phyloP scores from a whole-genome alignment of 345 rosid species.

The Geranium brycei region DNA sequence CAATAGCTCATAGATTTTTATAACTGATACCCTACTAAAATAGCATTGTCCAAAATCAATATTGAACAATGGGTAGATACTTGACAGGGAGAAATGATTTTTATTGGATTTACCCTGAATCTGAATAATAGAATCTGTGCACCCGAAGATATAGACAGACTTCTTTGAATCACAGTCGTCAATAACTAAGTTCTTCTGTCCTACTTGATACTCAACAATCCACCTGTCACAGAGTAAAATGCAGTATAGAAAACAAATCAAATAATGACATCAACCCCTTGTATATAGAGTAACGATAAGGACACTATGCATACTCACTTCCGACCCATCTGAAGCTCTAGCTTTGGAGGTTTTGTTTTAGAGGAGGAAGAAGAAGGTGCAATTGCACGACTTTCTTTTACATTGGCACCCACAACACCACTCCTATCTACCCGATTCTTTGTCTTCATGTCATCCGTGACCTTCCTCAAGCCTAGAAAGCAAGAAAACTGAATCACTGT shows the following conservation, averaged over 20 bases:
- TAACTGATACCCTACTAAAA: neutral
- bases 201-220: slow-evolving; percentile 94
- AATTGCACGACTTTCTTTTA: slow-evolving; percentile 37
- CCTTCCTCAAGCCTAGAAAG: slow-evolving; percentile 65
- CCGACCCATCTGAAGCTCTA: slow-evolving; percentile 98
- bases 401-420: slow-evolving; percentile 51
- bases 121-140: slow-evolving; percentile 96
- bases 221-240: slow-evolving; percentile 42
- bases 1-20: slow-evolving; percentile 7
- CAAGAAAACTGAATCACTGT: slow-evolving; percentile 9
- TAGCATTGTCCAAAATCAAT: neutral
- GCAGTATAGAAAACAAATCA: slow-evolving; percentile 7
- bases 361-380: slow-evolving; percentile 53
- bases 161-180: slow-evolving; percentile 91
- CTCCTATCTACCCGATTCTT: slow-evolving; percentile 64
- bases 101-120: slow-evolving; percentile 44
- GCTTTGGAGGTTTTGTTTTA: slow-evolving; percentile 72
- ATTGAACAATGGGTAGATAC: neutral
- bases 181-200: slow-evolving; percentile 66
- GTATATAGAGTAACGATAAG: slow-evolving; percentile 1
- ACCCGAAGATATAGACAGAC: slow-evolving; percentile 78
- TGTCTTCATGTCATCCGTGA: slow-evolving; percentile 85
- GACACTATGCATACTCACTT: slow-evolving; percentile 43
- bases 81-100: neutral
- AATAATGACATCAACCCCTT: slow-evolving; percentile 6